A percentile compares a stretch with the other conserved stretches of the same genome.
phyloP scores from a whole-genome alignment of 768 basidiomycete genomes.

The Hygrocybe punicea region DNA sequence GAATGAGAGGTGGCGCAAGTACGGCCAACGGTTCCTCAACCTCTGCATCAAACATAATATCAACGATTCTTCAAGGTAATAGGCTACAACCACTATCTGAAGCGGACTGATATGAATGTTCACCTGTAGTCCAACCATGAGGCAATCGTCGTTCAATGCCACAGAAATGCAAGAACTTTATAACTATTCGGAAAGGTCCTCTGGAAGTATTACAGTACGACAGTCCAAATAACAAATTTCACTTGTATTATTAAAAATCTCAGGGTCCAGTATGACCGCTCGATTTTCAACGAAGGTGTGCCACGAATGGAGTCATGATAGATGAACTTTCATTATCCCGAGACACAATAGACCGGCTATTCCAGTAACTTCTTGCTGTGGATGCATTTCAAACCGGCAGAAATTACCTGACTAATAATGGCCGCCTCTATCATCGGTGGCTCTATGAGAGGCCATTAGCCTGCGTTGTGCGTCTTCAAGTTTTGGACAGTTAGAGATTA shows the following conservation, averaged over 20 bases:
- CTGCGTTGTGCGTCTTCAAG: conserved; percentile 89
- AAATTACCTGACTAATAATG: conserved; percentile 27
- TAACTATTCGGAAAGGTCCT: too few species aligned
- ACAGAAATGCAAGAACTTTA: conserved; percentile 29
- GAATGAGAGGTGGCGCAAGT: conserved; percentile 29
- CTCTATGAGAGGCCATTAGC: conserved; percentile 84
- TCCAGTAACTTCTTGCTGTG: conserved; percentile 52
- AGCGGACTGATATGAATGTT: neutral
- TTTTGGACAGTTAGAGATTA: conserved; percentile 93
- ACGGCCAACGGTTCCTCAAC: conserved; percentile 39
- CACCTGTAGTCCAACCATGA: neutral
- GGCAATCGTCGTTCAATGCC: conserved; percentile 19
- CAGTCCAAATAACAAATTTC: neutral
- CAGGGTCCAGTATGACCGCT: too few species aligned
- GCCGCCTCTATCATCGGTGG: conserved; percentile 62
- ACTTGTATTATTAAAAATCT: too few species aligned
- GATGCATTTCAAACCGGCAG: conserved; percentile 45
- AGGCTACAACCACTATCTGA: conserved; percentile 8
- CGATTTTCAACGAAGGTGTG: too few species aligned
- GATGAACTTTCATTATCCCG: too few species aligned
- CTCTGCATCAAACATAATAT: conserved; percentile 35
- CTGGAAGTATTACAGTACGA: neutral
- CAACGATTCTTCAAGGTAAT: neutral
- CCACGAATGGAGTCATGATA: too few species aligned
- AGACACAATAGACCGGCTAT: conserved; percentile 61